Base-by-base conservation (phyloP, 1,139 yeast species). In the Chernovozyma aurita region DNA sequence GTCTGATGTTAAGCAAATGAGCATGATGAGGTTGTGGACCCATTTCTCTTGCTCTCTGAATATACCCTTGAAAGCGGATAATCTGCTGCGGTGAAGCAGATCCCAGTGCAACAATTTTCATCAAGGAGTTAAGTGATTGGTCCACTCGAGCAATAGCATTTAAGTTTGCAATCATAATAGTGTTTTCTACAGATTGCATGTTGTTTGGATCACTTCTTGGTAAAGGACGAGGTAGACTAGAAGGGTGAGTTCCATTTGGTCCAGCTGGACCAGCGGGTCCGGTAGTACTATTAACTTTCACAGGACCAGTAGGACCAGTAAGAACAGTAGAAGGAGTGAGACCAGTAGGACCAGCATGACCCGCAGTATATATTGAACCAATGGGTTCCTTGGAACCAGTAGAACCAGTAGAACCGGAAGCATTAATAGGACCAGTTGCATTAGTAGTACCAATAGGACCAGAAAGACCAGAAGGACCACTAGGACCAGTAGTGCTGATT, bases 21-120 rank as follows among this genome's bases (percentile, higher is more conserved):
- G 64, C 63, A 42, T 64, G 73, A 39, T 68, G 71, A 1, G 72
- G 72, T 30, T 69, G 73, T 0, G 73, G 78, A 1, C 92, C 90
- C 86, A 85, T 82, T 25, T 76, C 78, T 41, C 83, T 71, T 0
- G 96, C 96, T 35, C 80, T 68, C 40, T 70, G 73, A 37, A 88
- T 86, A 48, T 82, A 85, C n/a, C 75, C 80, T 55, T 87, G 95
- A 54, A 88, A 88, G 28, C 77, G 78, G 25, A 75, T 65, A 18
- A 90, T 82, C 53, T 87, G 92, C 7, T 73, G 79, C 1, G 76
- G 73, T 0, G 79, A 57, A 0, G 96, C 95, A 22, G 67, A 70
- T 2, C 95, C 95, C 42, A 80, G 74, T 0, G 97, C 96, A 2
- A 90, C 95, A 5, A 71, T 73, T 43, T 80, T 78, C 96, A 90